A percentile compares a stretch with the other conserved stretches of the same genome.
Evolutionary conservation across 805 yeast species (phyloP).

Genomic region (Ogataea henricii): DNA sequence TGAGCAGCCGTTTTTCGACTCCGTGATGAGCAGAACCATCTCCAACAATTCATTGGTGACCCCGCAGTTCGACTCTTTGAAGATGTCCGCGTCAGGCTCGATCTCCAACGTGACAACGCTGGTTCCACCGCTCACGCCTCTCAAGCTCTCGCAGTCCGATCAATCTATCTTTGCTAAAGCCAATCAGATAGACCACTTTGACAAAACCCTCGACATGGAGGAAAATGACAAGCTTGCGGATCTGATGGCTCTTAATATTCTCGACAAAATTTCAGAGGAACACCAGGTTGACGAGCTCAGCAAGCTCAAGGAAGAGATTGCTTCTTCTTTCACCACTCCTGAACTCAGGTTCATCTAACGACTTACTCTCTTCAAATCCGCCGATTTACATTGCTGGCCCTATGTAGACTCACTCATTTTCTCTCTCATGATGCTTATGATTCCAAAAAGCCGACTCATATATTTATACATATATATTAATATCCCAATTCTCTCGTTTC

Average conservation of each 20-base stretch:
- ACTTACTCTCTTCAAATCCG: background rate
- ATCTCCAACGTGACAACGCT: slow-evolving; percentile 7
- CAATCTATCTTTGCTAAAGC: slow-evolving; percentile 32
- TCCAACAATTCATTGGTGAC: slow-evolving; percentile 13
- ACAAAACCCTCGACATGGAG: slow-evolving; percentile 24
- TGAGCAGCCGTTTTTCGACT: slow-evolving; percentile 14
- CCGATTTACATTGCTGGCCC: slow-evolving; percentile 5
- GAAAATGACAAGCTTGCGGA: slow-evolving; percentile 36
- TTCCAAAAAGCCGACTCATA: background rate
- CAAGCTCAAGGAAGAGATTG: slow-evolving; percentile 32
- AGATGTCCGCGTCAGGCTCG: slow-evolving; percentile 7
- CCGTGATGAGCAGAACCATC: slow-evolving; percentile 7
- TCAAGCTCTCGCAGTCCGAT: slow-evolving; percentile 3
- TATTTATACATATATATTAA: background rate
- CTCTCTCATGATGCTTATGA: slow-evolving; percentile 2
- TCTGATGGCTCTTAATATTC: slow-evolving; percentile 37
- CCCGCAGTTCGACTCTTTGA: slow-evolving; percentile 9
- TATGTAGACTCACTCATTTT: background rate
- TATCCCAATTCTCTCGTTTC: background rate
- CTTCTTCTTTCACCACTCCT: slow-evolving; percentile 19
- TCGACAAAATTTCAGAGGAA: slow-evolving; percentile 33
- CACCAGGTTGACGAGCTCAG: slow-evolving; percentile 32
- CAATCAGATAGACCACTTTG: slow-evolving; percentile 37
- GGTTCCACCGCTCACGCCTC: slow-evolving; percentile 3
- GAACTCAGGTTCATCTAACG: slow-evolving; percentile 16